These are phyloP conservation scores for Diutina ranongensis DNA, from an alignment of 1,139 yeast species.

Conservation along the genomic window DNA sequence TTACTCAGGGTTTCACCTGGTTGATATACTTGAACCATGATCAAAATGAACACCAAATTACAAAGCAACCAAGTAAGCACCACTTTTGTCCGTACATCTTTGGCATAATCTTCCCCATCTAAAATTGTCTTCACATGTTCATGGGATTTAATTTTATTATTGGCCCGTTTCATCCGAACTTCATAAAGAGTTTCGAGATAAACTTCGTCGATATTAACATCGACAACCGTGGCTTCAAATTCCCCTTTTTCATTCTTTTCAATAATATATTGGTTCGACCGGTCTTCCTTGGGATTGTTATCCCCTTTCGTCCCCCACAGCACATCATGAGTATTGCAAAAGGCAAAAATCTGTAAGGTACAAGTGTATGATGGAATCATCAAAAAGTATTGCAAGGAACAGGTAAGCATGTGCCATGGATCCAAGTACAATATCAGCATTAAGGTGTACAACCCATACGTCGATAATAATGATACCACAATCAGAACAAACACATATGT, in stretches of 20 bases:
- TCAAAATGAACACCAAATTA: constrained; percentile 70
- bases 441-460: constrained; percentile 77
- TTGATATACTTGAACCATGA: constrained; percentile 71
- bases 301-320: constrained; percentile 98
- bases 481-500: constrained; percentile 60
- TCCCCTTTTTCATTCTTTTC: constrained; percentile 45
- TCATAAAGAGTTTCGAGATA: constrained; percentile 69
- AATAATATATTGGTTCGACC: constrained; percentile 30
- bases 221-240: constrained; percentile 83
- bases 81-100: constrained; percentile 87
- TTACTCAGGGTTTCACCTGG: constrained; percentile 49
- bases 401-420: constrained; percentile 89
- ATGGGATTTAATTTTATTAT: constrained; percentile 39
- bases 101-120: constrained; percentile 80
- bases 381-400: constrained; percentile 74
- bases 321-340: constrained; percentile 92
- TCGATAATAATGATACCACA: constrained; percentile 76
- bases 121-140: constrained; percentile 16
- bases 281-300: constrained; percentile 51
- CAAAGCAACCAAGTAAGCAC: constrained; percentile 86
- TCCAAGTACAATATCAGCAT: constrained; percentile 77
- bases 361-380: constrained; percentile 88
- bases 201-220: constrained; percentile 80
- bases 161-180: constrained; percentile 61
- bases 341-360: constrained; percentile 85